Evolutionary conservation across 2,329 filamentous ascomycete genomes (phyloP), one percentile per base, ranked within the genome.

Genomic region (Diplodia intermedia): DNA sequence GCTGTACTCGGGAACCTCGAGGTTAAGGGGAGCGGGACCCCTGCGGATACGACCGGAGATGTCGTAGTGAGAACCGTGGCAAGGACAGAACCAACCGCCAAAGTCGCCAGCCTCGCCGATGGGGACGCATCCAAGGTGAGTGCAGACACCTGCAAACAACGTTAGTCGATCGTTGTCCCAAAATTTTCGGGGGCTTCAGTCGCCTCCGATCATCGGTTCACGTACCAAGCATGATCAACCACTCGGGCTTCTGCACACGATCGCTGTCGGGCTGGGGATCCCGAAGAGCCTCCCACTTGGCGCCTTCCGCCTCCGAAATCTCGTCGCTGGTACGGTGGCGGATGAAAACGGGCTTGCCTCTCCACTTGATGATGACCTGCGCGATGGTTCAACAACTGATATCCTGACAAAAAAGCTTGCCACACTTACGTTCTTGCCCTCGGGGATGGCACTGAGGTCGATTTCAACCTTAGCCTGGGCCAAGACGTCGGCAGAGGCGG

Each of bases 381-480:
- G 33, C 60, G 14, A 43, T 9, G 50, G 50, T 9, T 65, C 55
- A 50, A 38, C 68, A 53, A 23, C 43, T 20, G 61, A 57, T 75
- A 68, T 76, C 69, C 62, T 71, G 68, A 68, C 23, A 49, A 43
- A 20, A 56, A 36, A 38, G 11, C 29, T 26, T 20, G 62, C 40
- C 40, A 55, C 47, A 86, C 91, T 81, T 86, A 94, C 95, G 86
- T 99, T 99, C 91, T 98, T 99, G 88, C 95, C 95, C 87, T 98
- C 94, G 71, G 95, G 95, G 77, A 99, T 98, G 72, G 92, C 82
- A 77, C 86, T 86, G 74, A 99, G 91, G 82, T 97, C 93, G 75
- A 99, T 91, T 86, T 99, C 95, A 75, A 99, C 95, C 90, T 99
- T 99, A 82, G 95, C 95, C 90, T 97, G 96, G 80, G 96, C 95